phyloP scores from a whole-genome alignment of 2,329 filamentous ascomycete species.

The Annulohypoxylon truncatum region DNA sequence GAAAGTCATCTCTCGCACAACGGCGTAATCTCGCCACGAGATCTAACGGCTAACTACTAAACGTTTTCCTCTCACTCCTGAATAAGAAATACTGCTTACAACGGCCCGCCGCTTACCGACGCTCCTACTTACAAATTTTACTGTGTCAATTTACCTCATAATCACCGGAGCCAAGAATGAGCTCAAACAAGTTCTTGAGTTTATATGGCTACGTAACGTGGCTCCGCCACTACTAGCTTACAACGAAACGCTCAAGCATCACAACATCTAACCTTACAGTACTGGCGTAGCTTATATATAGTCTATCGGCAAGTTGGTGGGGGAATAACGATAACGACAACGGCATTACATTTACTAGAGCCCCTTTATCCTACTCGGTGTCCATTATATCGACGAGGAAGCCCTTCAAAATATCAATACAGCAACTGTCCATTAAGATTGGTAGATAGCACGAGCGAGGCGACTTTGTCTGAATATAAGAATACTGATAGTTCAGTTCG shows the following conservation, averaged over 20 bases:
- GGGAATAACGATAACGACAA: neutral
- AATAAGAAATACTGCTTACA: neutral
- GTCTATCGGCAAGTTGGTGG: neutral
- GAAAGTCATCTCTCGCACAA: neutral
- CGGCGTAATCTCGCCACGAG: neutral
- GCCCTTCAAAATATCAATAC: neutral
- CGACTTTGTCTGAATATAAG: neutral
- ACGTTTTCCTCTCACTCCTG: neutral
- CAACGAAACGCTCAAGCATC: neutral
- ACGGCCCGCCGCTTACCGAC: neutral
- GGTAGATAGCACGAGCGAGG: no score
- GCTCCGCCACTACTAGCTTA: neutral
- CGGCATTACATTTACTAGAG: neutral
- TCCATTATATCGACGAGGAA: neutral
- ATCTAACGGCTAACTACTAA: neutral
- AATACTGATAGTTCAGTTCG: neutral
- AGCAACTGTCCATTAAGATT: no score
- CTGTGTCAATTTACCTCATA: neutral
- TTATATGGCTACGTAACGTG: constrained; percentile 18
- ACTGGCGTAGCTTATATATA: neutral
- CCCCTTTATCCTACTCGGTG: neutral
- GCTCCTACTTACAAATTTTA: neutral
- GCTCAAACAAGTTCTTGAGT: neutral
- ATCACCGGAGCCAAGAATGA: neutral
- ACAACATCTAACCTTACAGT: neutral